Evolutionary conservation across 495 filamentous ascomycete genomes (phyloP).

Genomic region (Penicillium robsamsonii): DNA sequence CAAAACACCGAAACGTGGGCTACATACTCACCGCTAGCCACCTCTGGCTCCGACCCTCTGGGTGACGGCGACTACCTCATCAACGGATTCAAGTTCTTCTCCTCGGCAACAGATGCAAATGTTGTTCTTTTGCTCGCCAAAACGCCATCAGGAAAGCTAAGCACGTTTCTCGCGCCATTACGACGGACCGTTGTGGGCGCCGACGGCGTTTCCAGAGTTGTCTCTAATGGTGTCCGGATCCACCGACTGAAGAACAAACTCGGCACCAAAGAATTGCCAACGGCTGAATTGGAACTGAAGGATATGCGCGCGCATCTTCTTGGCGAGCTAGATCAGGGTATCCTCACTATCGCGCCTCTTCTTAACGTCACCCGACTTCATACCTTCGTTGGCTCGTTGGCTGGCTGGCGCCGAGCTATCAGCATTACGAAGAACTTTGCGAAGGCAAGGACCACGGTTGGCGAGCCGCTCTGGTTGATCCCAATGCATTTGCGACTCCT

Average conservation of each 20-base stretch:
- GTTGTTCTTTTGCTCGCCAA: constrained; percentile 70
- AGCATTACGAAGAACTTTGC: constrained; percentile 60
- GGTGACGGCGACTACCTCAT: constrained; percentile 44
- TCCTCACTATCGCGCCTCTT: constrained; percentile 62
- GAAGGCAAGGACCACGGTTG: constrained; percentile 50
- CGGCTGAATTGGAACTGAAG: constrained; percentile 65
- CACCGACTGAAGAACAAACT: constrained; percentile 69
- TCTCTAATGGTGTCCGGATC: constrained; percentile 63
- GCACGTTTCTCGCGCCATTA: constrained; percentile 67
- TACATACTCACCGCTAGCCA: constrained; percentile 32
- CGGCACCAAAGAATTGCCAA: constrained; percentile 66
- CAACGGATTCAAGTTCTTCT: constrained; percentile 77
- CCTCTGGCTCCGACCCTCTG: constrained; percentile 12
- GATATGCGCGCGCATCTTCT: constrained; percentile 63
- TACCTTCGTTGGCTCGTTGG: constrained; percentile 56
- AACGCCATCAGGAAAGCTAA: constrained; percentile 53
- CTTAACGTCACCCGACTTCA: constrained; percentile 69
- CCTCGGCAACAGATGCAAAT: constrained; percentile 68
- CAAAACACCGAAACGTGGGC: constrained; percentile 68
- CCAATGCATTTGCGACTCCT: constrained; percentile 62
- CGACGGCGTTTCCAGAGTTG: constrained; percentile 23
- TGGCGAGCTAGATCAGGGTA: constrained; percentile 60
- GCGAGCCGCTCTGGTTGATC: constrained; percentile 51
- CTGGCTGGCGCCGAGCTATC: constrained; percentile 59
- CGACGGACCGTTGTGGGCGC: constrained; percentile 38